phyloP scores from a whole-genome alignment of 805 yeast genomes.

The Nakazawaea populi region DNA sequence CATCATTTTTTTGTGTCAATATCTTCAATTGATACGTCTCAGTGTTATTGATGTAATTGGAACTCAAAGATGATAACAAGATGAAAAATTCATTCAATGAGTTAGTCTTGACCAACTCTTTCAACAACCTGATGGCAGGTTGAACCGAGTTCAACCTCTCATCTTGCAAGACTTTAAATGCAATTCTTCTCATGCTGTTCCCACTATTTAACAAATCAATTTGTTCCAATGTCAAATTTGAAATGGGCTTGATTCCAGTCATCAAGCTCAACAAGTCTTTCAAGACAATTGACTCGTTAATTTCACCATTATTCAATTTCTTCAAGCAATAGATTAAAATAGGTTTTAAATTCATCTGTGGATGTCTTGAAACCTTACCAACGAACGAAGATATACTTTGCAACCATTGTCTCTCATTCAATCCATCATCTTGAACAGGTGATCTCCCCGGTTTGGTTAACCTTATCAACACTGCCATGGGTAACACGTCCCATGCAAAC shows the following conservation, averaged over 20 bases:
- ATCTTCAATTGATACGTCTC: slow-evolving; percentile 55
- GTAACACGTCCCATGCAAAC: slow-evolving; percentile 82
- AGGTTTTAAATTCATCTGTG: slow-evolving; percentile 54
- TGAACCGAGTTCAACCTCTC: slow-evolving; percentile 38
- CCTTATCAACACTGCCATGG: slow-evolving; percentile 65
- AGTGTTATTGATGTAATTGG: slow-evolving; percentile 29
- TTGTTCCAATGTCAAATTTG: slow-evolving; percentile 63
- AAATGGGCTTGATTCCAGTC: slow-evolving; percentile 69
- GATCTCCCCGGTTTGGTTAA: slow-evolving; percentile 58
- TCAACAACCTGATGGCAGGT: slow-evolving; percentile 47
- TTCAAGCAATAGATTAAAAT: slow-evolving; percentile 55
- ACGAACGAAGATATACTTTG: slow-evolving; percentile 76
- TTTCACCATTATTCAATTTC: slow-evolving; percentile 54
- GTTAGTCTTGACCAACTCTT: slow-evolving; percentile 35
- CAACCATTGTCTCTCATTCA: slow-evolving; percentile 79
- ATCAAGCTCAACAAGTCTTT: slow-evolving; percentile 62
- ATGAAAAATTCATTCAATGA: slow-evolving; percentile 60
- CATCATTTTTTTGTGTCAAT: slow-evolving; percentile 67
- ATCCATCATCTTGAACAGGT: slow-evolving; percentile 69
- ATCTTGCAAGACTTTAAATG: slow-evolving; percentile 55
- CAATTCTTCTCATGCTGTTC: slow-evolving; percentile 45
- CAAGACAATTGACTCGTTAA: slow-evolving; percentile 56
- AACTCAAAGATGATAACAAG: slow-evolving; percentile 46
- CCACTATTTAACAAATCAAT: slow-evolving; percentile 64
- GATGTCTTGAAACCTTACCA: slow-evolving; percentile 59